Base-by-base conservation (phyloP, 129 eudicot genomes). In the Chrysanthemum seticuspe region DNA sequence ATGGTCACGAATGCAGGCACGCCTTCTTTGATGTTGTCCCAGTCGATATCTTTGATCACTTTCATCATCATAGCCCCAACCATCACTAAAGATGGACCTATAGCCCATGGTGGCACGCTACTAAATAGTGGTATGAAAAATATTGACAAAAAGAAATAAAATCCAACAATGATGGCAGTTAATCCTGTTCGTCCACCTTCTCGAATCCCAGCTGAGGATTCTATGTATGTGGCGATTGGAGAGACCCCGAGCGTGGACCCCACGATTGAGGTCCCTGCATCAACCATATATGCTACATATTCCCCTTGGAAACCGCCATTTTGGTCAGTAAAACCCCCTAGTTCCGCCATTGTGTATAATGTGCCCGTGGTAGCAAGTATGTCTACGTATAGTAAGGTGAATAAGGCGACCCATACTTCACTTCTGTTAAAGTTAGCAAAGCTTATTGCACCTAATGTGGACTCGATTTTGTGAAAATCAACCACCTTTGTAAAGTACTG, bases 21-120 rank as follows among this genome's bases (percentile, higher is more conserved):
- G 6, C 89, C 91, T 54, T 85, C 91, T 78, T 80, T 92, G 10
- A 84, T 76, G 58, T 89, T 76, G 73, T 74, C 74, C 93, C 91
- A 92, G 15, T 91, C 91, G 48, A 91, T 88, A 50, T 91, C 96
- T 74, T 86, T 91, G 9, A 88, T 86, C 78, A 88, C 97, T 57
- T 84, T 83, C 97, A 92, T 89, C 97, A 92, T 89, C 86, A 89
- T 34, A 16, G 89, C 97, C 44, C 97, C 97, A 51, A 92, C 96
- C 81, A 92, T 77, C 18, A 89, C 96, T 34, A 92, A 70, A 50
- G 97, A 84, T 19, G 97, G 96, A 55, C 97, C 97, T 2, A 89
- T 85, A 3, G 97, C 97, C 97, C 97, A 92, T 15, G 94, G 91
- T 16, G 97, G 97, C 18, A 92, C 97, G 45, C 93, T 92, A 31